Base-by-base conservation (phyloP, 495 filamentous ascomycete genomes). In the Tetracladium marchalianum region DNA sequence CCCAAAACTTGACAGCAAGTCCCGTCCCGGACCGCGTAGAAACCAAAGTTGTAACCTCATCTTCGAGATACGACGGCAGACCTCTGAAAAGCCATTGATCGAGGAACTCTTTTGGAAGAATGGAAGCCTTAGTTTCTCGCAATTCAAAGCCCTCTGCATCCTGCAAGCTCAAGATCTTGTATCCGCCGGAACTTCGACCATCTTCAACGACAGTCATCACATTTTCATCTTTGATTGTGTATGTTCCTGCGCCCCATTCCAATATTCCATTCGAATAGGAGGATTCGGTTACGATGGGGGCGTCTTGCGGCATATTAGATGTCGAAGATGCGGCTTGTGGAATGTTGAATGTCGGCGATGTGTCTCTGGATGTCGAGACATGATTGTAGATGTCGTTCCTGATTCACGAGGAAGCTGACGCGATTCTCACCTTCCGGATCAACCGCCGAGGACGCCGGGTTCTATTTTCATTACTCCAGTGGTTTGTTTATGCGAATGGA, bases 11-110 rank as follows among this genome's bases (percentile, higher is more conserved):
- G 9, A 62, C 53, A 0, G 85, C 84, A 13, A 67, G 65, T 4
- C 81, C 75, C 0, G 77, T 81, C 1, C 89, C 89, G 0, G 89
- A 92, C 9, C 58, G 60, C 0, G 75, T 82, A 5, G 88, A 95
- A 41, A 95, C 68, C 27, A 95, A 56, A 37, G 93, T 62, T 50
- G 87, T 73, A 0, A 87, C 41, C 5, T 60, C 47, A 12, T 52
- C 54, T 11, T 44, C 49, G n/a, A 75, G 49, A 41, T 69, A 57
- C 6, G 47, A 37, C 1, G 69, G 70, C 31, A 63, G 46, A 7
- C 41, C 47, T 22, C 49, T 41, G 17, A 65, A 44, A 12, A 61
- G 35, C 44, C 64, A 60, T 9, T 55, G 52, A 24, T 59, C 35
- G 0, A 62, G 53, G 13, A 63, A 53, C 4, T 55, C 40, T 31